A percentile compares a stretch with the other conserved stretches of the same genome.
Conservation (phyloP, 2,329 filamentous ascomycete species). For the Colletotrichum sp. region DNA sequence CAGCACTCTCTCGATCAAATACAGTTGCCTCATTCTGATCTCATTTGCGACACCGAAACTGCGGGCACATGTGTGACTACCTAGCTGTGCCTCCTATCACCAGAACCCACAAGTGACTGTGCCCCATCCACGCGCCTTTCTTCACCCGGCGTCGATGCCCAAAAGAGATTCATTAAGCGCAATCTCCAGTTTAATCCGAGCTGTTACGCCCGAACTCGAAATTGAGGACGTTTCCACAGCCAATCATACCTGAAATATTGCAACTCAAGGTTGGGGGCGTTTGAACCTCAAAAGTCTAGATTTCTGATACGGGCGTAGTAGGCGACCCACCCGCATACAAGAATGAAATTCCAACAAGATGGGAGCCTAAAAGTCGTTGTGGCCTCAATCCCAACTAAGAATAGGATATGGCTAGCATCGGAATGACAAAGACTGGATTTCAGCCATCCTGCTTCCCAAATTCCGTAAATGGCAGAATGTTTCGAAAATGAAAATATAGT, state of each 20-base stretch:
- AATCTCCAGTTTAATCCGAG: not conserved
- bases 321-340: not conserved
- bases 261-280: not conserved
- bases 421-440: not conserved
- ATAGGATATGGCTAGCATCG: not conserved
- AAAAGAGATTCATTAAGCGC: not conserved
- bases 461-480: not conserved
- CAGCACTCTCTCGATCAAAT: not conserved
- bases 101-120: not conserved
- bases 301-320: not conserved
- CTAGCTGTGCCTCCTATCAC: not conserved
- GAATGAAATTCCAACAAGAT: not conserved
- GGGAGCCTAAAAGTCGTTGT: not conserved
- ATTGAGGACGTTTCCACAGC: not conserved
- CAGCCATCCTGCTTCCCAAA: not conserved
- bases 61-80: not conserved
- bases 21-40: not conserved
- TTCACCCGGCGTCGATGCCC: not conserved
- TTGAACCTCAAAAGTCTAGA: not conserved
- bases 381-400: not conserved
- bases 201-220: not conserved
- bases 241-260: not conserved
- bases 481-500: not conserved
- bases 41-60: not conserved
- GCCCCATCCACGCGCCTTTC: not conserved